These are phyloP conservation scores for Xylariaceae sp. DNA, from an alignment of 2,329 filamentous ascomycete species.

Conservation along the genomic window DNA sequence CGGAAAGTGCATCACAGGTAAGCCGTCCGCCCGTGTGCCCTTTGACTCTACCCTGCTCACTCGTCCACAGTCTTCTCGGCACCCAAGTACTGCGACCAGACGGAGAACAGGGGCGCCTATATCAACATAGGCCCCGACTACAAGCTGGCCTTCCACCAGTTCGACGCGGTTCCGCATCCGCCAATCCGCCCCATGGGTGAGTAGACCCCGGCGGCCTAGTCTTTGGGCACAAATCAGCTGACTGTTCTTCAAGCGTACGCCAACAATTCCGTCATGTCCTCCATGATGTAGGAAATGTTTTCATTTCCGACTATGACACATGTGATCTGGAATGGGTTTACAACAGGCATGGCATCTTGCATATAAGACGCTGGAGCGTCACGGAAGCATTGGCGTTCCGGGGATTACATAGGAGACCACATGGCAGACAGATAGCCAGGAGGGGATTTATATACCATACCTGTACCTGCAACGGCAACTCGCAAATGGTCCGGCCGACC, in stretches of 20 bases:
- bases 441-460: slow-evolving; percentile 18
- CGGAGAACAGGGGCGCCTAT: slow-evolving; percentile 95
- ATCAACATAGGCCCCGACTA: slow-evolving; percentile 93
- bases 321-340: slow-evolving; percentile 16
- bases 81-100: slow-evolving; percentile 94
- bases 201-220: slow-evolving; percentile 31
- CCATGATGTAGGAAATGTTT: slow-evolving; percentile 52
- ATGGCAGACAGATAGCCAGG: too few relatives aligned
- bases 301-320: slow-evolving; percentile 11
- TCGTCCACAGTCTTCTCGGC: slow-evolving; percentile 74
- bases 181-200: slow-evolving; percentile 78
- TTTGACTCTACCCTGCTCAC: slow-evolving; percentile 15
- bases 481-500: too few relatives aligned
- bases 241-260: slow-evolving; percentile 61
- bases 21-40: slow-evolving; percentile 17
- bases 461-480: too few relatives aligned
- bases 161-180: slow-evolving; percentile 93
- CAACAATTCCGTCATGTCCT: slow-evolving; percentile 73
- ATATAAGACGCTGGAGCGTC: slow-evolving; percentile 22
- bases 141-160: slow-evolving; percentile 86
- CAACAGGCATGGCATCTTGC: slow-evolving; percentile 22
- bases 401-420: slow-evolving; percentile 15
- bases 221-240: slow-evolving; percentile 13
- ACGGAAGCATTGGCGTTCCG: slow-evolving; percentile 26
- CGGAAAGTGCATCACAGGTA: slow-evolving; percentile 87